A percentile compares a stretch with the other conserved stretches of the same genome.
These are phyloP conservation scores for Peltaster fructicola DNA, from an alignment of 2,329 filamentous ascomycete species.

Conservation along the genomic window DNA sequence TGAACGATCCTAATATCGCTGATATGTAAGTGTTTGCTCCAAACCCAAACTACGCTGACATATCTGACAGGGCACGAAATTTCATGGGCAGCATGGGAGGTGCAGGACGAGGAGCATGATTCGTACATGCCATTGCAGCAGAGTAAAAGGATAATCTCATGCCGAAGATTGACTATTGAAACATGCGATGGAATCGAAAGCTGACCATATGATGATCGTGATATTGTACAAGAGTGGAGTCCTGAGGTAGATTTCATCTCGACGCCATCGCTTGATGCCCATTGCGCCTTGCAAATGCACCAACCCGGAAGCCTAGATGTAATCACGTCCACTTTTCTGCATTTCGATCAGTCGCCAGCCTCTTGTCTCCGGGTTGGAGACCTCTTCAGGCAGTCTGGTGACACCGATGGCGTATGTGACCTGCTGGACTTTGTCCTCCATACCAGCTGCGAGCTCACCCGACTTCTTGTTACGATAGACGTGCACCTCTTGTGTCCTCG, in stretches of 20 bases:
- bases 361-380: slow-evolving; percentile 88
- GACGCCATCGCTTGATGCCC: no score
- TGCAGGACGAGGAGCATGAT: slow-evolving; percentile 15
- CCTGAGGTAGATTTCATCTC: no score
- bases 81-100: slow-evolving; percentile 46
- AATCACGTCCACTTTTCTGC: slow-evolving; percentile 95
- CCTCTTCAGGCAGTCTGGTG: slow-evolving; percentile 82
- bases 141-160: no score
- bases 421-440: slow-evolving; percentile 97
- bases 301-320: no score
- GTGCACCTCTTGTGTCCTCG: slow-evolving; percentile 91
- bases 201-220: no score
- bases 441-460: slow-evolving; percentile 76
- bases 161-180: no score
- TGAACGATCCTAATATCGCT: slow-evolving; percentile 82
- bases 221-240: no score
- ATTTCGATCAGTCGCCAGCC: slow-evolving; percentile 97
- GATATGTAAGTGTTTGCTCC: slow-evolving; percentile 56
- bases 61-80: slow-evolving; percentile 39
- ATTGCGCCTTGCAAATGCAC: no score
- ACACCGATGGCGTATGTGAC: slow-evolving; percentile 97
- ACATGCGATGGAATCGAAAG: no score
- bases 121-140: no score
- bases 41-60: slow-evolving; percentile 7
- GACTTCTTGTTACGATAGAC: slow-evolving; percentile 89